Evolutionary conservation across 371 early-diverging fungal genomes (phyloP).

Genomic region (Nematocida major): DNA sequence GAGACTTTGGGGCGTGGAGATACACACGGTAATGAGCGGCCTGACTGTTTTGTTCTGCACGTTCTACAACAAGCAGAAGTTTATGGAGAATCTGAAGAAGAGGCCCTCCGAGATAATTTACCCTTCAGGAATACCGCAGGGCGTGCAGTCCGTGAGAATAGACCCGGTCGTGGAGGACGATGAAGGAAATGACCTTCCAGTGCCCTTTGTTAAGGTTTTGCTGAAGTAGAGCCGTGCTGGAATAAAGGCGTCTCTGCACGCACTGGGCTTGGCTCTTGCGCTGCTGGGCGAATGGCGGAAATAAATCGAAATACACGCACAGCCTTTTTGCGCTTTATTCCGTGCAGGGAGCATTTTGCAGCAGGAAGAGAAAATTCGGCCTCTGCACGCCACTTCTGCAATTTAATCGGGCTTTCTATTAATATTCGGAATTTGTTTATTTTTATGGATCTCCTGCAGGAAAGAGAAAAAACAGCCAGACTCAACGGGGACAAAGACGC

Average conservation of each 20-base stretch:
- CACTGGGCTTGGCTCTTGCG: too few species aligned
- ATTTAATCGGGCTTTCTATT: background rate
- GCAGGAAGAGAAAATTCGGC: too few species aligned
- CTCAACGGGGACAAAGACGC: slow-evolving; percentile 52
- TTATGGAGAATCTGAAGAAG: slow-evolving; percentile 28
- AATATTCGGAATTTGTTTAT: slow-evolving; percentile 13
- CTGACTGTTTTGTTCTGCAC: slow-evolving; percentile 69
- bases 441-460: slow-evolving; percentile 55
- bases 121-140: slow-evolving; percentile 24
- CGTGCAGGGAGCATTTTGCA: too few species aligned
- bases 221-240: background rate
- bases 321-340: too few species aligned
- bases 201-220: slow-evolving; percentile 36
- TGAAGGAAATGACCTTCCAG: slow-evolving; percentile 34
- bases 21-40: slow-evolving; percentile 85
- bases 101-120: slow-evolving; percentile 37
- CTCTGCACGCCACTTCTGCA: too few species aligned
- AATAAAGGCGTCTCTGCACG: too few species aligned
- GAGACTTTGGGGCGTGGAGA: slow-evolving; percentile 73
- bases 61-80: slow-evolving; percentile 42
- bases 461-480: slow-evolving; percentile 60
- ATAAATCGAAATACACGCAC: too few species aligned
- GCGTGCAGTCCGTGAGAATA: slow-evolving; percentile 20
- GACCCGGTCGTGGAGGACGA: slow-evolving; percentile 41
- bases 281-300: too few species aligned